Evolutionary conservation across 306 rosid species (phyloP).

Genomic region (Elaeagnus macrophylla): DNA sequence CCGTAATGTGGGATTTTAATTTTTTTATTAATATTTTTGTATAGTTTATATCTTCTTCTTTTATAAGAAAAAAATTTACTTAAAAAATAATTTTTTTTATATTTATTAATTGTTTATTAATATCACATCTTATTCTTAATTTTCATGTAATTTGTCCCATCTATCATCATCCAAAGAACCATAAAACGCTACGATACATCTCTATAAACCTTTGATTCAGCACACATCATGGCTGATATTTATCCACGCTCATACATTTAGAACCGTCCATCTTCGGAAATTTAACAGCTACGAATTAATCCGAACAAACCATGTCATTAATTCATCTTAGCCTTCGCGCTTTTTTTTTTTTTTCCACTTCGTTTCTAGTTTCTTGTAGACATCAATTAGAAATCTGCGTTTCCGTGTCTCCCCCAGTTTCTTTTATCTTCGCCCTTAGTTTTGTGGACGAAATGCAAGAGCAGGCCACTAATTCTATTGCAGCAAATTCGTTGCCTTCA

Average conservation of each 20-base stretch:
- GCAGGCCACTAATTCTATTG: constrained; percentile 41
- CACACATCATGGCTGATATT: constrained; percentile 34
- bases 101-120: too few relatives aligned
- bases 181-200: constrained; percentile 35
- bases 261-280: constrained; percentile 20
- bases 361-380: too few relatives aligned
- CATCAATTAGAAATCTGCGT: neutral
- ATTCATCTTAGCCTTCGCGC: constrained; percentile 23
- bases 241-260: constrained; percentile 41
- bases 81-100: too few relatives aligned
- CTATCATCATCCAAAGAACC: constrained; percentile 13
- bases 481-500: constrained; percentile 51
- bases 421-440: neutral
- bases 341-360: constrained; percentile 3
- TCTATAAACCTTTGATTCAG: constrained; percentile 48
- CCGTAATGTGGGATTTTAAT: too few relatives aligned
- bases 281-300: constrained; percentile 24
- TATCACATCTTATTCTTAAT: neutral
- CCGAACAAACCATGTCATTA: neutral
- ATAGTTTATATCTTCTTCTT: too few relatives aligned
- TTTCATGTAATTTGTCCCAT: constrained; percentile 28
- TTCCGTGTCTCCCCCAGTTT: neutral
- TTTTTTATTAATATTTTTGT: too few relatives aligned
- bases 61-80: too few relatives aligned
- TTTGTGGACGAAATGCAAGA: constrained; percentile 37